phyloP scores from a whole-genome alignment of 805 yeast genomes.

The Barnettozyma botsteinii region DNA sequence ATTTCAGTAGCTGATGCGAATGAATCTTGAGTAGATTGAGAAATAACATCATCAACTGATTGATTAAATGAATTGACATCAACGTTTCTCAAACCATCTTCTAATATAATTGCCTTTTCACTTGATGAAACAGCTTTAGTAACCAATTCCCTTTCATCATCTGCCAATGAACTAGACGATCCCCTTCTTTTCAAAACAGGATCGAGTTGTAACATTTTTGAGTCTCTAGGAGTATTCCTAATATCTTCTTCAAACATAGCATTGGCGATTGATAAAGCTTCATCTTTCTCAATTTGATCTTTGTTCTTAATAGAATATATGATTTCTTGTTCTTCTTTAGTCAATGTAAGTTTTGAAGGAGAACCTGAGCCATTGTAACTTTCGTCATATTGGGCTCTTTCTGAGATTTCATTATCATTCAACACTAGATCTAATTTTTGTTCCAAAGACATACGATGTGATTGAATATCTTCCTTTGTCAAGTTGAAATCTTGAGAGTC shows the following conservation, averaged over 20 bases:
- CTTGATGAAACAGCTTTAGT: slow-evolving; percentile 13
- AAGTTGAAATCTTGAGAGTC: slow-evolving; percentile 23
- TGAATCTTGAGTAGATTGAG: slow-evolving; percentile 19
- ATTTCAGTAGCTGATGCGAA: slow-evolving; percentile 21
- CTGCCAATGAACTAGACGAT: slow-evolving; percentile 22
- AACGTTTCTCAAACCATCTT: slow-evolving; percentile 17
- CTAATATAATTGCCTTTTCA: slow-evolving; percentile 11
- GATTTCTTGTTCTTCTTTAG: slow-evolving; percentile 23
- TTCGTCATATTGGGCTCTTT: slow-evolving; percentile 22
- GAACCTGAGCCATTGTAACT: slow-evolving; percentile 21
- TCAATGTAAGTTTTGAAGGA: slow-evolving; percentile 15
- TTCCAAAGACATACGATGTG: slow-evolving; percentile 30
- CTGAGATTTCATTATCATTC: slow-evolving; percentile 20
- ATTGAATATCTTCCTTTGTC: slow-evolving; percentile 24
- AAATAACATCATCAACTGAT: slow-evolving; percentile 11
- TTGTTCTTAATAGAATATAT: slow-evolving; percentile 20
- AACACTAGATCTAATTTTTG: slow-evolving; percentile 42
- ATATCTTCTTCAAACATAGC: slow-evolving; percentile 30
- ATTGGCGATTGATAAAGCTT: slow-evolving; percentile 26
- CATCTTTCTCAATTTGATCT: slow-evolving; percentile 22
- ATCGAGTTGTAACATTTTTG: slow-evolving; percentile 20
- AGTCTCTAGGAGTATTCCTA: slow-evolving; percentile 25
- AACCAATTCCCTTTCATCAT: slow-evolving; percentile 20
- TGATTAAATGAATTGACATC: slow-evolving; percentile 1
- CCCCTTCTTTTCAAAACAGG: slow-evolving; percentile 24